A percentile compares a stretch with the other conserved stretches of the same genome.
Evolutionary conservation across 257 asterid genomes (phyloP).

Genomic region (Nicotiana sylvestris): DNA sequence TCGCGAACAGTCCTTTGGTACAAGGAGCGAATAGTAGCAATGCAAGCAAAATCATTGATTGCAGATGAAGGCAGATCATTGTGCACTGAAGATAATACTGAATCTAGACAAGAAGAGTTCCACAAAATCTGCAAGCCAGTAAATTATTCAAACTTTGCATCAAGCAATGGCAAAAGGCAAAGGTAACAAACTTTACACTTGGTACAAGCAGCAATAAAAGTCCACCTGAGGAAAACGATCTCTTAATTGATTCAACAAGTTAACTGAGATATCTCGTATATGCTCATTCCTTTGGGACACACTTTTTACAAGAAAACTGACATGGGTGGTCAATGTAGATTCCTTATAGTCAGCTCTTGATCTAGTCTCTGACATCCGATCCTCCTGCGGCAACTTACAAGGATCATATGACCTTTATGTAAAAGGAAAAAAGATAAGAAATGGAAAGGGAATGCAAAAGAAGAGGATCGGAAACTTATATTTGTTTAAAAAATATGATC

Average conservation of each 20-base stretch:
- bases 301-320: slow-evolving; percentile 87
- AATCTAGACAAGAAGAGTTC: slow-evolving; percentile 90
- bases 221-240: slow-evolving; percentile 93
- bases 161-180: slow-evolving; percentile 24
- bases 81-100: slow-evolving; percentile 77
- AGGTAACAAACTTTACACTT: slow-evolving; percentile 13
- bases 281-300: slow-evolving; percentile 94
- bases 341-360: slow-evolving; percentile 70
- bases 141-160: slow-evolving; percentile 17
- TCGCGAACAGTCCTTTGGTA: slow-evolving; percentile 91
- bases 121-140: slow-evolving; percentile 68
- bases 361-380: slow-evolving; percentile 77
- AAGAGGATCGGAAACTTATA: slow-evolving; percentile 10
- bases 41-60: slow-evolving; percentile 88
- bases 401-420: slow-evolving; percentile 19
- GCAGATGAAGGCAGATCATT: slow-evolving; percentile 83
- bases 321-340: slow-evolving; percentile 76
- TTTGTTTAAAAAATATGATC: background rate
- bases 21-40: slow-evolving; percentile 82
- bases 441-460: slow-evolving; percentile 13
- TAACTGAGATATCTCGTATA: slow-evolving; percentile 74
- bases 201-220: slow-evolving; percentile 10
- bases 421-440: background rate
- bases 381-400: slow-evolving; percentile 65
- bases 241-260: slow-evolving; percentile 80